Conservation (phyloP, 441 rosid genomes). For the Lepidium campestre region DNA sequence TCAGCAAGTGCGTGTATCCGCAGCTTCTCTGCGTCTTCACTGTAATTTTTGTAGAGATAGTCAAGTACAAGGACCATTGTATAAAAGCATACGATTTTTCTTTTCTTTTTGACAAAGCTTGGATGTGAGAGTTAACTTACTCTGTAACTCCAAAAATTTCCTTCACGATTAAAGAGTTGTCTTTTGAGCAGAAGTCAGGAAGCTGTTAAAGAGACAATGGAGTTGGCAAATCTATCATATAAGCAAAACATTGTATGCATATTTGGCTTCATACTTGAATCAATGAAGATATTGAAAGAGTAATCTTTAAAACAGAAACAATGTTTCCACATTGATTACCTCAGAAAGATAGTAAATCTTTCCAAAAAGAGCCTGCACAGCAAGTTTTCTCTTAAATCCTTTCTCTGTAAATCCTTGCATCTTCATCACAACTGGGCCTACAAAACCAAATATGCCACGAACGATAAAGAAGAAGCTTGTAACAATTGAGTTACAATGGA, state of each 20-base stretch:
- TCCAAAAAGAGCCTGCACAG: constrained; percentile 82
- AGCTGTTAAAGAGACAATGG: constrained; percentile 42
- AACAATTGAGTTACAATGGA: background rate
- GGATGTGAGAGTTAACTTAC: constrained; percentile 33
- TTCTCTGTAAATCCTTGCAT: constrained; percentile 76
- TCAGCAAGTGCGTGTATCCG: constrained; percentile 69
- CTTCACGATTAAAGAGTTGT: constrained; percentile 73
- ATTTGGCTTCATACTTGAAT: background rate
- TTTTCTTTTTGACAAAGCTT: background rate
- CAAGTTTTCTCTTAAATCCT: constrained; percentile 93
- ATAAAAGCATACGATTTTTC: background rate
- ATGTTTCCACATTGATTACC: constrained; percentile 29
- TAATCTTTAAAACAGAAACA: background rate
- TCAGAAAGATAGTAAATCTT: constrained; percentile 88
- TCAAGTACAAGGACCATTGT: background rate
- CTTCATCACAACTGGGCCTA: constrained; percentile 92
- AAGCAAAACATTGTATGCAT: background rate
- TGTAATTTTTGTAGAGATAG: constrained; percentile 21
- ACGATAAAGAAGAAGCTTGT: background rate
- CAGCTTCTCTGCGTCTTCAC: constrained; percentile 83
- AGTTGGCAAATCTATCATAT: background rate
- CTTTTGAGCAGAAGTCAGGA: constrained; percentile 80
- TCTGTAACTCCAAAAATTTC: constrained; percentile 94
- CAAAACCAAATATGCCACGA: background rate
- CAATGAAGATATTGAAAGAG: background rate